phyloP scores from a whole-genome alignment of 202 grass and related monocot species.

The Digitaria exilis region DNA sequence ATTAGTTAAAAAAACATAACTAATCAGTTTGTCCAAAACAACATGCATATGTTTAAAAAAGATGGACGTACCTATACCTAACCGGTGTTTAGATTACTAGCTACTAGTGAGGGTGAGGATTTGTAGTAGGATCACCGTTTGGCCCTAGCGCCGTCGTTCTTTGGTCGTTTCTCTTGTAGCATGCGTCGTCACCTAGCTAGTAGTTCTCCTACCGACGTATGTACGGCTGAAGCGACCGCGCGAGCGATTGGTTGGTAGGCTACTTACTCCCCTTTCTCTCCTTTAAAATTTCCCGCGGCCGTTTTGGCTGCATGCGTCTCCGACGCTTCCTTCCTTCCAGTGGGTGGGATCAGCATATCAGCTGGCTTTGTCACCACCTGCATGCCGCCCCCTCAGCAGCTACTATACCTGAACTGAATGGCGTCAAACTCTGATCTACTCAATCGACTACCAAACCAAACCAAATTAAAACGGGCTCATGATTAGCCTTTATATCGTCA shows the following conservation, averaged over 20 bases:
- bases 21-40: too few relatives aligned
- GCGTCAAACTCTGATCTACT: neutral
- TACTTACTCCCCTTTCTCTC: neutral
- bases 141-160: slow-evolving; percentile 20
- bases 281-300: neutral
- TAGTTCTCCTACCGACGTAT: neutral
- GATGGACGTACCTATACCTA: too few relatives aligned
- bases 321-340: neutral
- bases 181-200: slow-evolving; percentile 42
- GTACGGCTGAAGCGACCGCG: too few relatives aligned
- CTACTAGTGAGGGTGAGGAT: neutral
- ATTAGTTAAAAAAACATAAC: too few relatives aligned
- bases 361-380: slow-evolving; percentile 12
- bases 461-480: neutral
- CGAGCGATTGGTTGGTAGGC: neutral
- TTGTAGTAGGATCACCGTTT: slow-evolving; percentile 3
- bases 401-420: neutral
- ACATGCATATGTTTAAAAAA: too few relatives aligned
- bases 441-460: neutral
- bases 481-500: slow-evolving; percentile 42
- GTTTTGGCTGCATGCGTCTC: neutral
- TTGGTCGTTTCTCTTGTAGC: slow-evolving; percentile 50
- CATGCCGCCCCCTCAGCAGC: neutral
- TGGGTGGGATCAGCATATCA: slow-evolving; percentile 6
- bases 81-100: neutral